A percentile compares a stretch with the other conserved stretches of the same genome.
Conservation (phyloP, 2,329 filamentous ascomycete species). For the Ramularia endophylla region DNA sequence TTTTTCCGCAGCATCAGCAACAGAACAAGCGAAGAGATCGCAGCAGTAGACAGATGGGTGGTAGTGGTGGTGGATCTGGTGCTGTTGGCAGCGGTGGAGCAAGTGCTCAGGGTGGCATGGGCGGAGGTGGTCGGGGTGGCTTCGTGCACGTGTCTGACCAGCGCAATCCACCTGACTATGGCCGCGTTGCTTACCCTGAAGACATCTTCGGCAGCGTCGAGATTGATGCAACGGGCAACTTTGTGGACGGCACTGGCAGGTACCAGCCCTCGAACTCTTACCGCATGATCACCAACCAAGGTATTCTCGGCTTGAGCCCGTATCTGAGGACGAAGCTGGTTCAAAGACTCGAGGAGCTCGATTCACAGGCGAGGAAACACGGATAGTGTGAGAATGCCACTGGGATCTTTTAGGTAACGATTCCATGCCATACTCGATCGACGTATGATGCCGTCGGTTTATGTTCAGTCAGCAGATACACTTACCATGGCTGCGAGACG, state of each 20-base stretch:
- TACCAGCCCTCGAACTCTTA: constrained; percentile 61
- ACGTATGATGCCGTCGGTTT: no score
- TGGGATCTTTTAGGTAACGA: not conserved
- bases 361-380: constrained; percentile 24
- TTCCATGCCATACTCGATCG: no score
- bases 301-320: constrained; percentile 40
- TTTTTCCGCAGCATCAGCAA: constrained; percentile 36
- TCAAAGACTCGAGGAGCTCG: constrained; percentile 29
- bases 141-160: constrained; percentile 59
- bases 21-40: constrained; percentile 15
- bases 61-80: constrained; percentile 36
- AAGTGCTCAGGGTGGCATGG: constrained; percentile 53
- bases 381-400: constrained; percentile 2
- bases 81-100: constrained; percentile 50
- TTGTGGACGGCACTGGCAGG: constrained; percentile 50
- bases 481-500: no score
- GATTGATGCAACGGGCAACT: constrained; percentile 52
- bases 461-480: no score
- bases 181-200: constrained; percentile 59
- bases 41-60: constrained; percentile 21
- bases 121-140: constrained; percentile 53
- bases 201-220: constrained; percentile 62
- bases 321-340: constrained; percentile 31
- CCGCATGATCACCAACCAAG: constrained; percentile 54
- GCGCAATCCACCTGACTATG: constrained; percentile 56